Evolutionary conservation across 73 alveolate genomes (phyloP), one percentile per base, ranked within the genome.

Genomic region (Loxodes magnus): DNA sequence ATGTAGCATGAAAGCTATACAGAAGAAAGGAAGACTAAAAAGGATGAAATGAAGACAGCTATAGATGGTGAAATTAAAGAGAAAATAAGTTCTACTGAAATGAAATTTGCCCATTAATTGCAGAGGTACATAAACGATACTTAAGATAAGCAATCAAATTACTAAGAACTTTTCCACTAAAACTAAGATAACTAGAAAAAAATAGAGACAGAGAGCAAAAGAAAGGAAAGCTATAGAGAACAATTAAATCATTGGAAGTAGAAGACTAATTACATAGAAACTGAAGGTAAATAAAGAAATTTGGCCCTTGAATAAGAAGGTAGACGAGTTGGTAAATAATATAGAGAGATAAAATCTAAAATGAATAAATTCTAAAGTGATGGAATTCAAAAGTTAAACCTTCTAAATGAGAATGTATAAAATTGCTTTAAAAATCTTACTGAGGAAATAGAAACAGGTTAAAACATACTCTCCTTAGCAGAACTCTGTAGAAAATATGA

Each of bases 401-500:
- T 79, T 71, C 65, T 87, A 36, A 89, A 87, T 60, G 80, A 77
- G 53, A 92, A 92, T 65, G 62, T 95, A 0, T 73, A 94, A 79
- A 81, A 72, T 57, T 84, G 96, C 64, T 82, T 81, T 65, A 76
- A 87, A 34, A 88, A 84, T 38, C 88, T 92, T 46, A 92, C 79
- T 39, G 93, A 84, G 28, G 82, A 88, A 61, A 79, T 80, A 26
- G 86, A 85, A 31, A 65, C 88, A 24, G 97, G 96, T 4, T 94
- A 84, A 67, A 92, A 85, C 56, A 88, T 92, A 23, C 68, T 92
- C 19, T 88, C 87, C 65, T 74, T 91, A 23, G 98, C 97, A 14
- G 98, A 92, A 67, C 74, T 92, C 24, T 87, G 97, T 44, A 72
- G 98, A 42, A 84, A 93, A 63, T 82, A 88, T 30, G 98, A 92